Base-by-base conservation (phyloP, 805 yeast genomes). In the Metschnikowia orientalis region DNA sequence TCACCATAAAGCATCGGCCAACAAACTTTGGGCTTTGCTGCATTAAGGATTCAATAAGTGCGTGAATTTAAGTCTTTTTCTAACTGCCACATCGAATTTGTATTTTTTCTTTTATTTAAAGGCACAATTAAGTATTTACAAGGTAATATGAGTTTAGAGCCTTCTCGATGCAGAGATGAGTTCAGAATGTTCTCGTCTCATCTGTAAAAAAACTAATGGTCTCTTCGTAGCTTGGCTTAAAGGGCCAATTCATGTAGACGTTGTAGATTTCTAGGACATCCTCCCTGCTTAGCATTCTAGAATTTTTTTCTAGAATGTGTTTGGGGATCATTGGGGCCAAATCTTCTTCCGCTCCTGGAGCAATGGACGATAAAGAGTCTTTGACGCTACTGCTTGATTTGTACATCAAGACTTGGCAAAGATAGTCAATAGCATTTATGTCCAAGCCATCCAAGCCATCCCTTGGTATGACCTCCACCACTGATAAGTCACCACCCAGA, bases 271-370 rank as follows among this genome's bases (percentile, higher is more conserved):
- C 44, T 5, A 63, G 37, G 39, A 81, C 63, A n/a, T 87, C 90
- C 1, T 71, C 73, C 2, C 61, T 50, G 0, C 77, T 62, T 28
- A 88, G 59, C 3, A 71, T 69, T 10, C 60, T 54, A 1, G 81
- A 71, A 3, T 53, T 51, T 39, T 66, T 73, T 10, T 69, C 51
- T 32, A 75, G 47, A 2, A 80, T 30, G 0, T 59, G 63, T 9
- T 24, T 20, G 8, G 49, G 44, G 16, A 54, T 26, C 18, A 42
- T 39, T 3, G 56, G 50, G 0, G 40, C 66, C 29, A 66, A 69
- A 40, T 73, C 80, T 2, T 72, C 79, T 2, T 53, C 64, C 0
- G 92, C 95, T 2, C 96, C 97, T 2, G 95, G 89, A 0, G 95
- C 95, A 7, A 90, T 57, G 13, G 73, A 63, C 9, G 65, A 59